Conservation (phyloP, 2,329 filamentous ascomycete genomes). For the Pseudohalonectria lignicola region DNA sequence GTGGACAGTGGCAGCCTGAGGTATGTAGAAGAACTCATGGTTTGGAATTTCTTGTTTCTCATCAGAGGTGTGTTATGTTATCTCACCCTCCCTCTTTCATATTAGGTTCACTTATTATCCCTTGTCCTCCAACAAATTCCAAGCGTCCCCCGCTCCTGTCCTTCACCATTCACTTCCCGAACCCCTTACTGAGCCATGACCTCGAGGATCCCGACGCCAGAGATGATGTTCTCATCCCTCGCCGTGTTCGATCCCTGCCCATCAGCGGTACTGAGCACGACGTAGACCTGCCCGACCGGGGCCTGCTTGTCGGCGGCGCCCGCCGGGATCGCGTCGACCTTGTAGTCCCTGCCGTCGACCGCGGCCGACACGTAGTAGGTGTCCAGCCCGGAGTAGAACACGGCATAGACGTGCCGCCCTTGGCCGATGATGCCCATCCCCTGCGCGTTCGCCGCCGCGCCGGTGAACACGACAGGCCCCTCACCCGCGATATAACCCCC, state of each 20-base stretch:
- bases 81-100: too few relatives aligned
- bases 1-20: too few relatives aligned
- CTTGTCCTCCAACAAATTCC: too few relatives aligned
- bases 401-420: slow-evolving; percentile 11
- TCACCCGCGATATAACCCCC: slow-evolving; percentile 10
- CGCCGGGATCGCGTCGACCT: slow-evolving; percentile 9
- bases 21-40: too few relatives aligned
- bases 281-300: slow-evolving; percentile 24
- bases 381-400: slow-evolving; percentile 14
- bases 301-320: slow-evolving; percentile 4
- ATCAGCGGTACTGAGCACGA: slow-evolving; percentile 24
- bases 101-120: too few relatives aligned
- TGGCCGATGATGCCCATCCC: slow-evolving; percentile 4
- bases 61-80: too few relatives aligned
- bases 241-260: slow-evolving; percentile 14
- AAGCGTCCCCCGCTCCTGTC: too few relatives aligned
- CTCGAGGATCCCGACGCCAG: too few relatives aligned
- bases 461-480: slow-evolving; percentile 10
- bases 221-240: slow-evolving; percentile 23
- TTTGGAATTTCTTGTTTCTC: too few relatives aligned
- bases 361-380: slow-evolving; percentile 12
- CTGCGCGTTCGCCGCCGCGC: slow-evolving; percentile 11
- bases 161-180: too few relatives aligned
- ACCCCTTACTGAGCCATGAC: too few relatives aligned
- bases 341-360: slow-evolving; percentile 6